Evolutionary conservation across 257 asterid species (phyloP).

Genomic region (Petunia secreta): DNA sequence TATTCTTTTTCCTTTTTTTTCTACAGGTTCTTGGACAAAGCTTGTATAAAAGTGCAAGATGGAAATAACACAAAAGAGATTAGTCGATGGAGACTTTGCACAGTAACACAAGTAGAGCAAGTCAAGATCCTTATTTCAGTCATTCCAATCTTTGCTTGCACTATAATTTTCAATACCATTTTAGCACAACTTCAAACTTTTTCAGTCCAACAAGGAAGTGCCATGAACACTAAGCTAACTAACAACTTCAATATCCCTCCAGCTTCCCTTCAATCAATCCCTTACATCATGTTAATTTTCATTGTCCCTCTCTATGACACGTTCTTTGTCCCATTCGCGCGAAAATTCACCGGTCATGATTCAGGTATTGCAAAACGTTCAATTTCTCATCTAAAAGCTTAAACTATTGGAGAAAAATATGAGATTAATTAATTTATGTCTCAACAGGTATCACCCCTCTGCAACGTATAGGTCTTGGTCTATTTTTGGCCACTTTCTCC

Average conservation of each 20-base stretch:
- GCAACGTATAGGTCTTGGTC: slow-evolving; percentile 76
- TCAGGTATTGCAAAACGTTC: slow-evolving; percentile 29
- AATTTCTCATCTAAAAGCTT: background rate
- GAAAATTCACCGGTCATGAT: slow-evolving; percentile 61
- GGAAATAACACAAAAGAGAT: slow-evolving; percentile 43
- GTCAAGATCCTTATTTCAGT: slow-evolving; percentile 69
- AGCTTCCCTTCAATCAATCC: slow-evolving; percentile 94
- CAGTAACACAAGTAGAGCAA: slow-evolving; percentile 70
- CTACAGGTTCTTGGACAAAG: slow-evolving; percentile 87
- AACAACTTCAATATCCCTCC: slow-evolving; percentile 78
- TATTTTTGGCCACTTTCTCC: slow-evolving; percentile 72
- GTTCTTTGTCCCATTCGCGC: slow-evolving; percentile 75
- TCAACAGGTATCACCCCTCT: slow-evolving; percentile 62
- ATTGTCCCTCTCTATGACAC: slow-evolving; percentile 83
- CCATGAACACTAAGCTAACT: slow-evolving; percentile 75
- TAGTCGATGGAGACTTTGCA: slow-evolving; percentile 62
- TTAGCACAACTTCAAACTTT: slow-evolving; percentile 92
- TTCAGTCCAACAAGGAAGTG: slow-evolving; percentile 91
- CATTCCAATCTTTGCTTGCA: slow-evolving; percentile 85
- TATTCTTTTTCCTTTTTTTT: too few relatives aligned
- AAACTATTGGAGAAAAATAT: too few relatives aligned
- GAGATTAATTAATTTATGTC: background rate
- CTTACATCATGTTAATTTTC: slow-evolving; percentile 75
- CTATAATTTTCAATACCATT: slow-evolving; percentile 88
- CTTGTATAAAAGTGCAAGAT: slow-evolving; percentile 62